A percentile compares a stretch with the other conserved stretches of the same genome.
phyloP scores from a whole-genome alignment of 2,329 filamentous ascomycete genomes.

The Didymella glomerata region DNA sequence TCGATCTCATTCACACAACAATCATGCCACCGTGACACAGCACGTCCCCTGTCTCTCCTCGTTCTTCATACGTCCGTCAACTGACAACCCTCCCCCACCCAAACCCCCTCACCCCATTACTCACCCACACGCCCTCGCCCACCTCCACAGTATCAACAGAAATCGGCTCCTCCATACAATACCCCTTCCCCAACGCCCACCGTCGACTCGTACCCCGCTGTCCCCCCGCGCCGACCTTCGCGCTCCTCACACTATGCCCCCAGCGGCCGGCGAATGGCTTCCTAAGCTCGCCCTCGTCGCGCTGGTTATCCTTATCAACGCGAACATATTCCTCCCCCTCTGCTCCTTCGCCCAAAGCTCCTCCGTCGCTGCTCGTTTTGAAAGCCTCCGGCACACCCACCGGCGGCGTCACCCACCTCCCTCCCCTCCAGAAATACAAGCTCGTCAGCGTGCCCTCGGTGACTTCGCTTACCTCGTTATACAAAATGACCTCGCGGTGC shows the following conservation, averaged over 20 bases:
- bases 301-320: not conserved
- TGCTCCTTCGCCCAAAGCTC: too few relatives aligned
- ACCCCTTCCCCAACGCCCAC: conserved; percentile 76
- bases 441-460: conserved; percentile 90
- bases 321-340: too few relatives aligned
- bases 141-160: conserved; percentile 67
- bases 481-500: conserved; percentile 75
- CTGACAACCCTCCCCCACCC: conserved; percentile 48
- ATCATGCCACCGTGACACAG: too few relatives aligned
- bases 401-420: conserved; percentile 81
- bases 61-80: too few relatives aligned
- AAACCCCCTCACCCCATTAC: conserved; percentile 87
- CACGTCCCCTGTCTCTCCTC: too few relatives aligned
- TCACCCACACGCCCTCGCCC: conserved; percentile 85
- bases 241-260: conserved; percentile 50
- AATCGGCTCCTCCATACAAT: conserved; percentile 73
- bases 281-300: conserved; percentile 48
- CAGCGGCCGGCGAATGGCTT: conserved; percentile 50
- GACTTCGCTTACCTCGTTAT: conserved; percentile 70
- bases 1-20: too few relatives aligned
- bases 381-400: conserved; percentile 48
- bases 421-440: conserved; percentile 78
- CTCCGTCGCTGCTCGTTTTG: not conserved
- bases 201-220: conserved; percentile 83
- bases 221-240: conserved; percentile 72